Base-by-base conservation (phyloP, 1,284 basidiomycete genomes). In the Boletus mariae region DNA sequence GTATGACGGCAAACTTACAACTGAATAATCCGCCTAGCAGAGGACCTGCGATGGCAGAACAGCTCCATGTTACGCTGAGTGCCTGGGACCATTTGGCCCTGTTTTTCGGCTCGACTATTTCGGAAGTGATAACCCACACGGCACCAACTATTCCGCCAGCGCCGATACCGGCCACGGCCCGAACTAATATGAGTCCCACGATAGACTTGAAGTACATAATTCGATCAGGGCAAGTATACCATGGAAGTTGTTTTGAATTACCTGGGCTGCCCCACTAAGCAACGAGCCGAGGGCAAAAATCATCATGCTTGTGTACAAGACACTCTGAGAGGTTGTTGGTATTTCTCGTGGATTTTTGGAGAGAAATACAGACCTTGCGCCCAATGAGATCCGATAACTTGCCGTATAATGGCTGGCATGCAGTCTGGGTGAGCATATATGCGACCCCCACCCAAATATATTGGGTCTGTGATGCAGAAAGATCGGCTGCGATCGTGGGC, bases 361-460 rank as follows among this genome's bases (percentile, higher is more conserved):
- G 47, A 49, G 57, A 43, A 38, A 51, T 42, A 41, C 71, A 37
- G 45, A 84, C 90, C 78, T 84, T 89, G 45, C 89, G 79, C 45
- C 89, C 90, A 53, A 87, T 72, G 45, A 91, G 76, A 70, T 91
- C 87, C 53, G 89, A 90, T 45, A 90, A 70, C 61, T 80, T 80
- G 49, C 87, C 89, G 64, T 90, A 91, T 31, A 92, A 70, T 40
- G 90, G 89, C 62, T 91, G 90, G 58, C 84, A 83, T 15, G 85
- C 87, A 2, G 89, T 91, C 64, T 92, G 89, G 2, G 89, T 89
- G 51, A 92, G 76, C 78, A 91, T 80, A 62, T 92, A 92, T 20
- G 86, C 78, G 38, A 90, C 84, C 25, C 83, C 85, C 49, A 92
- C 85, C 89, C 90, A 92, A n/a, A 85, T 87, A 62, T 90, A 92